A percentile compares a stretch with the other conserved stretches of the same genome.
Conservation (phyloP, 2,329 filamentous ascomycete species). For the Penicillium sp. region DNA sequence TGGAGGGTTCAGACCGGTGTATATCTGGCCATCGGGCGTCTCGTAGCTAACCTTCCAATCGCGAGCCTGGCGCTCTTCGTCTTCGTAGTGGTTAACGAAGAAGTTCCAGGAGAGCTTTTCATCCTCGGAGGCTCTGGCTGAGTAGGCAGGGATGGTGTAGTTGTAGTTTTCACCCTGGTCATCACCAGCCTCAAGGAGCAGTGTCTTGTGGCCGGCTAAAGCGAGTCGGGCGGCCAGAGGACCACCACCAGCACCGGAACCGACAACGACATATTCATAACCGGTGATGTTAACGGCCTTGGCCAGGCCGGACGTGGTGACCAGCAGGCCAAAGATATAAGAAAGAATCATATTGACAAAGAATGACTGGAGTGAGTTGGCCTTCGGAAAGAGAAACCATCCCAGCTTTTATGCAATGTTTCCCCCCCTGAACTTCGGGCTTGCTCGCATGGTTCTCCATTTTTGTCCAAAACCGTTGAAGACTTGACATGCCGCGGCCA, state of each 20-base stretch:
- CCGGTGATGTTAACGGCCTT: conserved; percentile 25
- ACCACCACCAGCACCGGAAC: conserved; percentile 39
- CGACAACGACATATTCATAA: conserved; percentile 42
- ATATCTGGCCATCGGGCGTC: conserved; percentile 49
- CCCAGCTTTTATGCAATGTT: neutral
- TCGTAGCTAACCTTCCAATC: conserved; percentile 42
- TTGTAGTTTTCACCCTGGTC: conserved; percentile 33
- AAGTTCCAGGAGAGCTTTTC: conserved; percentile 34
- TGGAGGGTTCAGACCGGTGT: conserved; percentile 56
- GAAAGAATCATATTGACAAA: conserved; percentile 1
- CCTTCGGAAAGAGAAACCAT: neutral
- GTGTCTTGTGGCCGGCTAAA: conserved; percentile 34
- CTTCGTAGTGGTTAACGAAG: conserved; percentile 35
- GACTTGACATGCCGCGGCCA: neutral
- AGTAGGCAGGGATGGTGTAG: conserved; percentile 31
- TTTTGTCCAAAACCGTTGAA: neutral
- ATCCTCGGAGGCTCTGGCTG: conserved; percentile 31
- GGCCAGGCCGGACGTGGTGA: neutral
- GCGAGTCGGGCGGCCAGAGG: conserved; percentile 37
- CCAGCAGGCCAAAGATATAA: conserved; percentile 1
- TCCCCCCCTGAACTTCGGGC: neutral
- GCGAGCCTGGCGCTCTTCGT: conserved; percentile 28
- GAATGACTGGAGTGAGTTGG: neutral
- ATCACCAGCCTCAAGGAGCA: conserved; percentile 40
- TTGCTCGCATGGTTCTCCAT: neutral